Evolutionary conservation across 371 early-diverging fungal species (phyloP).

Genomic region (Batkoa obscura): DNA sequence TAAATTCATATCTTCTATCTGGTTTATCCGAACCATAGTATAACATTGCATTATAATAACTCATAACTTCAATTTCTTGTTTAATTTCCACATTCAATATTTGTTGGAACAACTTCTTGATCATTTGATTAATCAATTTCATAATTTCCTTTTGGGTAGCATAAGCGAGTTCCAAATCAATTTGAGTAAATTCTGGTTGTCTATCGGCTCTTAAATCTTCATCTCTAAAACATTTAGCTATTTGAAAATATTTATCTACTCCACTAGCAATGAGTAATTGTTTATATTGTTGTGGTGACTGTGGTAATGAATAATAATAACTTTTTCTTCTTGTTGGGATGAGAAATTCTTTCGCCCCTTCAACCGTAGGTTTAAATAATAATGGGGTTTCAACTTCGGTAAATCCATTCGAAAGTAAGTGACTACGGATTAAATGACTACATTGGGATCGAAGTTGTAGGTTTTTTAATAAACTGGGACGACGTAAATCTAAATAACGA

Average conservation of each 20-base stretch:
- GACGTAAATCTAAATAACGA: slow-evolving; percentile 68
- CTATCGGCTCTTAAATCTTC: slow-evolving; percentile 77
- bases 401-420: slow-evolving; percentile 23
- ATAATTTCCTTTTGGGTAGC: slow-evolving; percentile 45
- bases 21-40: slow-evolving; percentile 18
- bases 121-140: slow-evolving; percentile 48
- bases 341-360: slow-evolving; percentile 83
- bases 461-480: slow-evolving; percentile 49
- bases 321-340: slow-evolving; percentile 69
- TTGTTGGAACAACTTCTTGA: slow-evolving; percentile 42
- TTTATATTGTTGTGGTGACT: slow-evolving; percentile 85
- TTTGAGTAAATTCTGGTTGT: slow-evolving; percentile 88
- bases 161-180: slow-evolving; percentile 85
- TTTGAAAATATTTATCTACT: slow-evolving; percentile 78
- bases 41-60: slow-evolving; percentile 62
- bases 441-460: slow-evolving; percentile 37
- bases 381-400: slow-evolving; percentile 82
- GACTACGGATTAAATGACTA: background rate
- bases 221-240: slow-evolving; percentile 85
- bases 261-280: slow-evolving; percentile 84
- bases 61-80: slow-evolving; percentile 39
- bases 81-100: slow-evolving; percentile 27
- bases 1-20: background rate
- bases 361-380: slow-evolving; percentile 84
- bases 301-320: slow-evolving; percentile 71